These are phyloP conservation scores for Aureobasidium sp. DNA, from an alignment of 2,329 filamentous ascomycete species.

Conservation along the genomic window DNA sequence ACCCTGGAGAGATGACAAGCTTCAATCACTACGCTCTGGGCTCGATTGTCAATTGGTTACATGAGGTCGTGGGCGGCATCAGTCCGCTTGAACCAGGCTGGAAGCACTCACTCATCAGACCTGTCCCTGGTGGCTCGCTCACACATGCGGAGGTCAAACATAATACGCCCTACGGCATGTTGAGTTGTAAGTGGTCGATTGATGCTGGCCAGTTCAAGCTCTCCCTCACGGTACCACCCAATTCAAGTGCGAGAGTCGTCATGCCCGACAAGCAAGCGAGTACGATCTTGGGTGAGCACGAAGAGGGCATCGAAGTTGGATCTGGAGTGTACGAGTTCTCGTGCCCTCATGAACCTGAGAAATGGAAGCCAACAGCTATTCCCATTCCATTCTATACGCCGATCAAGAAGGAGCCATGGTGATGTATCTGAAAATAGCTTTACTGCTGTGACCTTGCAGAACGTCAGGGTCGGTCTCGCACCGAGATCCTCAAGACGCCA, in stretches of 20 bases:
- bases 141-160: constrained; percentile 26
- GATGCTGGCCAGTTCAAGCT: constrained; percentile 15
- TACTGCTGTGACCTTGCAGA: background rate
- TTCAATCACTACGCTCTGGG: constrained; percentile 48
- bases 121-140: constrained; percentile 29
- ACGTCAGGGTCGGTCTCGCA: background rate
- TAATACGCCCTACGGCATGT: constrained; percentile 27
- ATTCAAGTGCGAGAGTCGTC: constrained; percentile 13
- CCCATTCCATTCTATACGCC: background rate
- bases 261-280: constrained; percentile 13
- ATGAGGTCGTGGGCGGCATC: constrained; percentile 38
- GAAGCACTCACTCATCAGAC: constrained; percentile 32
- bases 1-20: constrained; percentile 43
- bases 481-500: background rate
- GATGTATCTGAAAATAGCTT: background rate
- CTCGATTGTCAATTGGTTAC: constrained; percentile 43
- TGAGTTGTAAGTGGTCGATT: constrained; percentile 25
- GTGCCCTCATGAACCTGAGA: constrained; percentile 40
- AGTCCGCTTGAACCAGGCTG: constrained; percentile 36
- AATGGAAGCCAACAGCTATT: constrained; percentile 59
- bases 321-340: constrained; percentile 13
- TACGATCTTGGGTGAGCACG: background rate
- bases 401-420: background rate
- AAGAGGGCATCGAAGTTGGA: constrained; percentile 7
- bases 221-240: constrained; percentile 4